A percentile compares a stretch with the other conserved stretches of the same genome.
These are phyloP conservation scores for Boletus edulis DNA, from an alignment of 768 basidiomycete genomes.

Conservation along the genomic window DNA sequence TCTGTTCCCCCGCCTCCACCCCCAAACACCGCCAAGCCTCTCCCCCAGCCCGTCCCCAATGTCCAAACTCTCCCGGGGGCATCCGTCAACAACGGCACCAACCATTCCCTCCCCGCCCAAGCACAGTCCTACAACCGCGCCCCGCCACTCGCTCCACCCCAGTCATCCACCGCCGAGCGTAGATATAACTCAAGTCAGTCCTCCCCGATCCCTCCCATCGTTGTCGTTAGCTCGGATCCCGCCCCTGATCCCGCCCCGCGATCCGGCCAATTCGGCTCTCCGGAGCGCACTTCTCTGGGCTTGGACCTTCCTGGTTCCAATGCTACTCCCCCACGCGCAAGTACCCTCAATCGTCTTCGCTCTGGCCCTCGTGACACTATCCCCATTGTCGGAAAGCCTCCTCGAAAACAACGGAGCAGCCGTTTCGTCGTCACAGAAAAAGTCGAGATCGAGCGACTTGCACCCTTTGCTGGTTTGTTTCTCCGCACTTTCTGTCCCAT, in stretches of 20 bases:
- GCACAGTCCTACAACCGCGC: constrained; percentile 42
- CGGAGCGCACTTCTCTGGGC: constrained; percentile 48
- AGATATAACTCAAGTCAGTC: constrained; percentile 44
- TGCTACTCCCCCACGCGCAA: constrained; percentile 63
- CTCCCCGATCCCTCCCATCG: constrained; percentile 73
- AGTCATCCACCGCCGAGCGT: constrained; percentile 52
- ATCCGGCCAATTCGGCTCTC: constrained; percentile 38
- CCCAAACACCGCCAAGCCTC: constrained; percentile 62
- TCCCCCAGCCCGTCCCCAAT: constrained; percentile 50
- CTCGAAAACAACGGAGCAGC: constrained; percentile 96
- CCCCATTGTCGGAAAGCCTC: constrained; percentile 92
- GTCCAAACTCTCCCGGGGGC: constrained; percentile 35
- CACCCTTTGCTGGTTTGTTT: constrained; percentile 75
- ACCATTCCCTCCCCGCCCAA: constrained; percentile 43
- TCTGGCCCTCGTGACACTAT: constrained; percentile 94
- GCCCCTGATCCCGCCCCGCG: constrained; percentile 47
- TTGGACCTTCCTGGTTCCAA: constrained; percentile 44
- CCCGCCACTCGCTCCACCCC: constrained; percentile 39
- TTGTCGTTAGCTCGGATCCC: constrained; percentile 79
- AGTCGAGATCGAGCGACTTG: constrained; percentile 93
- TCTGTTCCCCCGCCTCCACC: constrained; percentile 57
- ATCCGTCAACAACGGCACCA: constrained; percentile 34
- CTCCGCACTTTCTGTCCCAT: constrained; percentile 9
- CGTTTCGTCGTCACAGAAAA: constrained; percentile 95
- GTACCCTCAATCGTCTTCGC: constrained; percentile 70